Conservation (phyloP, 2,329 filamentous ascomycete species). For the Colletotrichum liriopes region DNA sequence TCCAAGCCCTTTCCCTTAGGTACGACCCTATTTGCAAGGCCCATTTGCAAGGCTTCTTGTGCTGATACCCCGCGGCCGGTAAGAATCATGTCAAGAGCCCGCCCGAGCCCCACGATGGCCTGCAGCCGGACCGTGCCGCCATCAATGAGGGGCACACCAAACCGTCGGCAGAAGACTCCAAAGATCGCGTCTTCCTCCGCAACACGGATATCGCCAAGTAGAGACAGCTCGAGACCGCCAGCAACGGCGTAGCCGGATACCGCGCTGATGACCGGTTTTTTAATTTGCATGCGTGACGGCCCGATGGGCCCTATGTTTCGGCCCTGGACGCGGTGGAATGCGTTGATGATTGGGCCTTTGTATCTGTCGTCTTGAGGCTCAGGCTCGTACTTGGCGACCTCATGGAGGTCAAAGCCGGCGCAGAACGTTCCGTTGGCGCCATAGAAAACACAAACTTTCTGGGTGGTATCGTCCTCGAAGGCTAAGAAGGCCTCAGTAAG, state of each 20-base stretch:
- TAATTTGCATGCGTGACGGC: constrained; percentile 64
- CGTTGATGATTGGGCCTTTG: constrained; percentile 26
- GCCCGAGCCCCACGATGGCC: constrained; percentile 65
- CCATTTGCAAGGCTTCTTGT: constrained; percentile 65
- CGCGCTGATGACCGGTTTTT: constrained; percentile 68
- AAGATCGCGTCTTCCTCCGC: constrained; percentile 68
- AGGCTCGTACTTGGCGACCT: constrained; percentile 51
- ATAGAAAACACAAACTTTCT: constrained; percentile 68
- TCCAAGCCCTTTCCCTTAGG: constrained; percentile 64
- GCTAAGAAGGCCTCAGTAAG: constrained; percentile 63
- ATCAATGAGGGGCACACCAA: constrained; percentile 52
- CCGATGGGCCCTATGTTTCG: constrained; percentile 64
- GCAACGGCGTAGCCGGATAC: constrained; percentile 69
- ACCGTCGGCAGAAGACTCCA: constrained; percentile 70
- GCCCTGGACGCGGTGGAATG: constrained; percentile 42
- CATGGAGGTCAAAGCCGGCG: constrained; percentile 67
- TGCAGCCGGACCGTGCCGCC: constrained; percentile 68
- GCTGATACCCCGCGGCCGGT: constrained; percentile 66
- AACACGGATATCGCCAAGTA: constrained; percentile 68
- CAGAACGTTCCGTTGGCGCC: constrained; percentile 65
- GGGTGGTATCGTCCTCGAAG: constrained; percentile 65
- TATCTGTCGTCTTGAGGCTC: not conserved
- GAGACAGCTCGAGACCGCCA: constrained; percentile 65
- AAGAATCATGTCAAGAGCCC: constrained; percentile 71
- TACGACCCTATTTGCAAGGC: constrained; percentile 68